Evolutionary conservation across 1,139 yeast genomes (phyloP), one percentile per base, ranked within the genome.

Genomic region (Zhuliangozyma blackwelliae): DNA sequence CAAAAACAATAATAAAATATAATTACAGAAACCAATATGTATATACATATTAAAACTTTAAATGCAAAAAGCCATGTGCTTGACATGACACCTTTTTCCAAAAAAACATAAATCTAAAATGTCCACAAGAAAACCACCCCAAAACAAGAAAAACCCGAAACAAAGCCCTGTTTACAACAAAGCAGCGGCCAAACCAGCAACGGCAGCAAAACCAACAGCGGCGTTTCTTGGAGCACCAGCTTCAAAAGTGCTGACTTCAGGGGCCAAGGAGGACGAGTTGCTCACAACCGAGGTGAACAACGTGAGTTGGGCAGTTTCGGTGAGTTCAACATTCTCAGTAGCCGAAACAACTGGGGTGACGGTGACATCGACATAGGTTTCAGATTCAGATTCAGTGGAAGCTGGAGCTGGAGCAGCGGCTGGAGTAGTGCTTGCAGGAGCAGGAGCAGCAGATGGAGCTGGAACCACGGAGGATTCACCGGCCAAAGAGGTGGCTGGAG

Each of bases 161-260:
- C 5, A 22, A 7, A 21, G 22, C 22, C 23, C 7, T 9, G 3
- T 22, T 22, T 22, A 22, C 23, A 22, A 56, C 54, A 69, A 63
- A 48, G 59, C 53, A 45, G 69, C 74, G 46, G 68, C 73, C 38
- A 68, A 45, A 56, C 70, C 75, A 44, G 67, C 75, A 40, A 65
- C 38, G 54, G 73, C 74, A 43, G 61, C 73, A 37, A 59, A 58
- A 43, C 74, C 75, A 34, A 53, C 56, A 39, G 54, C 57, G 40
- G 50, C 23, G 23, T 50, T 42, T 54, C 51, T 43, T 54, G 52
- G 43, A 40, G 55, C 69, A 44, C 46, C 55, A 57, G 59, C 67
- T 48, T 56, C 65, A 42, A 39, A 59, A 26, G 52, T 44, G 30
- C 51, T 41, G 32, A 55, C 54, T 38, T 51, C 57, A 46, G 53